These are phyloP conservation scores for Przewalskia tangutica DNA, from an alignment of 257 asterid species.

Conservation along the genomic window DNA sequence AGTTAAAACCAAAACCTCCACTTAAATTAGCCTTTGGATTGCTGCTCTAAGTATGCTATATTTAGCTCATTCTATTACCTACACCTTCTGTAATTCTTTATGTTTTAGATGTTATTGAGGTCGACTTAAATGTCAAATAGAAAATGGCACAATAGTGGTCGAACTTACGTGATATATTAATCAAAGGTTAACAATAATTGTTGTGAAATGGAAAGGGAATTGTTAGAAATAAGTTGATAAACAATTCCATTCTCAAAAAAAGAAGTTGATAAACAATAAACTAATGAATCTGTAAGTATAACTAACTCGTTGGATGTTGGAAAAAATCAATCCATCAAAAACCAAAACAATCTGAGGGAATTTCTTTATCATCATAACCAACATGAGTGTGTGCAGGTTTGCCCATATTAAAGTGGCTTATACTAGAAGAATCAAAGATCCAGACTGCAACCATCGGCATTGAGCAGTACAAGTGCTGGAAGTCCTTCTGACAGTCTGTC, in stretches of 20 bases:
- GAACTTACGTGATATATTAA: neutral
- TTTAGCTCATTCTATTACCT: neutral
- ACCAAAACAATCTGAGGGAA: constrained; percentile 30
- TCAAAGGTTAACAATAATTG: neutral
- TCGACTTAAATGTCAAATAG: neutral
- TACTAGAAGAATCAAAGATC: constrained; percentile 68
- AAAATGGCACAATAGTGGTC: neutral
- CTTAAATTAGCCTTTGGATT: neutral
- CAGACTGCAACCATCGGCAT: constrained; percentile 52
- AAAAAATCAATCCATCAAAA: constrained; percentile 23
- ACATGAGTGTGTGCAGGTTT: constrained; percentile 90
- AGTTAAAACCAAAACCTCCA: neutral
- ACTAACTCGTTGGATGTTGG: neutral
- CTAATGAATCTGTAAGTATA: constrained; percentile 11
- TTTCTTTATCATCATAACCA: constrained; percentile 51
- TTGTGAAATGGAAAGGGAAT: neutral
- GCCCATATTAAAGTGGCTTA: constrained; percentile 51
- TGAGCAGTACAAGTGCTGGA: constrained; percentile 65
- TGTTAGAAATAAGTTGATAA: neutral
- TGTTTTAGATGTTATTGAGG: neutral
- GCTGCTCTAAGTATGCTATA: neutral
- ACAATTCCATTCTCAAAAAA: neutral
- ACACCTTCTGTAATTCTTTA: neutral
- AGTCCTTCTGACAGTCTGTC: constrained; percentile 45
- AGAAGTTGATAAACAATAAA: neutral